phyloP scores from a whole-genome alignment of 2,329 filamentous ascomycete genomes.

The Annulohypoxylon truncatum region DNA sequence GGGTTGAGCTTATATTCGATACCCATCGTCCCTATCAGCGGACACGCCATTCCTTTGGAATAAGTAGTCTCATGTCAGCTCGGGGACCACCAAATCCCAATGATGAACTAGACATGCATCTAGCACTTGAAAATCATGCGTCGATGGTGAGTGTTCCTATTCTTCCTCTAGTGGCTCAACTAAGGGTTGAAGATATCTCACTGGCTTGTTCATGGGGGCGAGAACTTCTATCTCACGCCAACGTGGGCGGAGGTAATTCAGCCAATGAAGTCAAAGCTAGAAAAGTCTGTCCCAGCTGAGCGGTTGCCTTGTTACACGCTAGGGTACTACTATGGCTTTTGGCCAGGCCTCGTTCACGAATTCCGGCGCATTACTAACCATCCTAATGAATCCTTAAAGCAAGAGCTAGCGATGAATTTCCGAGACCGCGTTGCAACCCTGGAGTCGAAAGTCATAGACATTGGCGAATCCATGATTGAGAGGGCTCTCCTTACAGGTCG shows the following conservation, averaged over 20 bases:
- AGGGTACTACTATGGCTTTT: conserved; percentile 26
- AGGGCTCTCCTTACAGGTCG: not conserved
- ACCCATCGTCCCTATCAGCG: conserved; percentile 10
- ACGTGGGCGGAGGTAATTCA: conserved; percentile 25
- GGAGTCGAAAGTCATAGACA: not conserved
- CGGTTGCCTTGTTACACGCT: conserved; percentile 16
- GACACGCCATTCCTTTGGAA: conserved; percentile 17
- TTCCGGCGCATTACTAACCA: conserved; percentile 11
- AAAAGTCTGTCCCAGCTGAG: conserved; percentile 7
- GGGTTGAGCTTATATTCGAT: conserved; percentile 30
- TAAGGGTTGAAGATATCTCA: conserved; percentile 24
- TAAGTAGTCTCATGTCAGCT: conserved; percentile 15
- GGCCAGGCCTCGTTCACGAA: conserved; percentile 20
- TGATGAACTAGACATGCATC: conserved; percentile 25
- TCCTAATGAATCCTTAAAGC: conserved; percentile 1
- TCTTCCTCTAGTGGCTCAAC: not conserved
- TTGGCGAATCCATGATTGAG: conserved; percentile 14
- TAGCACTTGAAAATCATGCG: conserved; percentile 32
- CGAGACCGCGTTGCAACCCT: conserved; percentile 7
- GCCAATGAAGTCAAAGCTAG: not conserved
- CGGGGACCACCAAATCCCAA: conserved; percentile 20
- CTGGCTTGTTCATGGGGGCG: conserved; percentile 25
- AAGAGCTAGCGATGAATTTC: conserved; percentile 11
- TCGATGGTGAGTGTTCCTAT: conserved; percentile 7
- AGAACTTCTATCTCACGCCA: conserved; percentile 29